Evolutionary conservation across 352 stramenopile species (phyloP), one percentile per base, ranked within the genome.

Genomic region (Phytophthora niederhauseri): DNA sequence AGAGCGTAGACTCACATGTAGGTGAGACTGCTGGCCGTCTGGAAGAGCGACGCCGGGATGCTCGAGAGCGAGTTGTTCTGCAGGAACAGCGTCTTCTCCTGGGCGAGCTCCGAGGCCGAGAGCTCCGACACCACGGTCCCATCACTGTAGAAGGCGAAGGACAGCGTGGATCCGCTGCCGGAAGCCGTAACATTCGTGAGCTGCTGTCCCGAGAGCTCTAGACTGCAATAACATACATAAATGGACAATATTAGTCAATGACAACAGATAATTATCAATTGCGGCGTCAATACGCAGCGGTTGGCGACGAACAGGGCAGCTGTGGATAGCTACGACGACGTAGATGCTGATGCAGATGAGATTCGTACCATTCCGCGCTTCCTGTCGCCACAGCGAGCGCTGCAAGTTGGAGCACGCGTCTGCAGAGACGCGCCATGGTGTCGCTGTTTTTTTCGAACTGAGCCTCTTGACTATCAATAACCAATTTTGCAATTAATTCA

Each of bases 21-120:
- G 3, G 64, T 76, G 60, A 74, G 70, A 58, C 65, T 86, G 24
- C 54, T 55, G 30, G 82, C 75, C 15, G 77, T 66, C 52, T 75
- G 76, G 58, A 92, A 82, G 14, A 92, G 66, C 28, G 68, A 51
- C 11, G 61, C 72, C 4, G 82, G 78, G 34, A 91, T 68, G 28
- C 68, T 69, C 6, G 24, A 54, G 6, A 92, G 68, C 26, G 68
- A 69, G 41, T 92, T 92, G 59, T 84, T 76, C 56, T 82, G 83
- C 58, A 92, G 61, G 15, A 77, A 60, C 8, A 90, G 19, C 38
- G 36, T 68, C 17, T 69, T 72, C 61, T 84, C 72, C 52, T 62
- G 55, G 6, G 64, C 59, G 2, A 92, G 31, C 11, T 80, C 51
- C 0, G 34, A 31, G 12, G 70, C 52, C 11, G 75, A 69, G 8